Base-by-base conservation (phyloP, 371 early-diverging fungal species). In the Smittium mucronatum region DNA sequence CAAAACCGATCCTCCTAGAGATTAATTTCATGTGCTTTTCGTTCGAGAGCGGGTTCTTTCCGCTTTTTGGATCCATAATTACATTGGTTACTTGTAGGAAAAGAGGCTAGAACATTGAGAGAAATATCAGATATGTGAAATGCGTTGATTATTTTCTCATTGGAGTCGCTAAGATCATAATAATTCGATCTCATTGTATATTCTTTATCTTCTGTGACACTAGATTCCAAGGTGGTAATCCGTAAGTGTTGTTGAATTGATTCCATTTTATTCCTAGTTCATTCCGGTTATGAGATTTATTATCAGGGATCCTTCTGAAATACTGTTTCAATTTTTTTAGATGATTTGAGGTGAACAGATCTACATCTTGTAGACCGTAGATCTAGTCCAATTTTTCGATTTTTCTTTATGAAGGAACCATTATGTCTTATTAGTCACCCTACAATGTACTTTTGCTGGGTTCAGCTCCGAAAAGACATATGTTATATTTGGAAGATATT, bases 261-360 rank as follows among this genome's bases (percentile, higher is more conserved):
- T 1, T 5, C 74, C 77, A 80, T 1, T 28, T 34, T 36, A 75
- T 74, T 25, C 17, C 25, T 34, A 80, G 76, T 26, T 75, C 77
- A 66, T 80, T 76, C 21, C 36, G 57, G 28, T 64, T 75, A 57
- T 11, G 30, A 1, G 78, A 76, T 26, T 47, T 32, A 5, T 74
- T 76, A 60, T 80, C 75, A 11, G 64, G 70, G 5, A 58, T 47
- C 26, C 47, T 58, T 58, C 59, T 72, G 76, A 75, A 76, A 47
- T 34, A 79, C 28, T 16, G 1, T 31, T 28, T 32, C 2, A 73
- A 2, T 65, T 65, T 8, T 67, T 36, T 72, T 60, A 26, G 70
- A 29, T 60, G 68, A 25, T 69, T 26, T 0, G 75, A 35, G 1
- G 77, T 78, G 61, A 81, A 81, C 28, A 72, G 74, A 63, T 81